A percentile compares a stretch with the other conserved stretches of the same genome.
Conservation (phyloP, 2,329 filamentous ascomycete species). For the Chaetoscypha palmicola region DNA sequence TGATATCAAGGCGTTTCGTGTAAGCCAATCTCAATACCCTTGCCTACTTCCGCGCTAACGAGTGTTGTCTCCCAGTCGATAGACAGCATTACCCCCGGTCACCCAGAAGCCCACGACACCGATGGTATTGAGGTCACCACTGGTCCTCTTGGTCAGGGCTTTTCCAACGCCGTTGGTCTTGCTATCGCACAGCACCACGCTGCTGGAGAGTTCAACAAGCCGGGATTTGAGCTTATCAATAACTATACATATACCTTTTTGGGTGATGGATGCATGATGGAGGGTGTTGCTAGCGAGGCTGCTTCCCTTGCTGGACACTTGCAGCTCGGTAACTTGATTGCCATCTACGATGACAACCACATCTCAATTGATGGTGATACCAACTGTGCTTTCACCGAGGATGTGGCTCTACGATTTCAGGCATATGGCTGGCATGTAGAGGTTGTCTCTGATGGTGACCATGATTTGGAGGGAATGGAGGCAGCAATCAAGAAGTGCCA, state of each 20-base stretch:
- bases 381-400: slow-evolving; percentile 94
- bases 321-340: slow-evolving; percentile 95
- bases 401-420: slow-evolving; percentile 91
- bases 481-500: slow-evolving; percentile 78
- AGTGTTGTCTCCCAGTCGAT: slow-evolving; percentile 34
- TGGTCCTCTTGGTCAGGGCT: slow-evolving; percentile 93
- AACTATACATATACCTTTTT: slow-evolving; percentile 98
- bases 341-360: slow-evolving; percentile 97
- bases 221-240: slow-evolving; percentile 81
- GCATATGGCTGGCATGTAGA: slow-evolving; percentile 93
- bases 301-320: slow-evolving; percentile 89
- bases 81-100: slow-evolving; percentile 80
- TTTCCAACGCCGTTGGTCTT: slow-evolving; percentile 94
- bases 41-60: slow-evolving; percentile 3
- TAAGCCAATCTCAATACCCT: slow-evolving; percentile 41
- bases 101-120: slow-evolving; percentile 94
- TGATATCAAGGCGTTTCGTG: slow-evolving; percentile 93
- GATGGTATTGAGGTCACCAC: slow-evolving; percentile 97
- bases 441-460: slow-evolving; percentile 79
- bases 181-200: slow-evolving; percentile 94
- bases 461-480: slow-evolving; percentile 82
- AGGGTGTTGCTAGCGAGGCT: slow-evolving; percentile 92
- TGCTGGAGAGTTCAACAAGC: slow-evolving; percentile 91
- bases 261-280: slow-evolving; percentile 97
- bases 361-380: slow-evolving; percentile 94